A percentile compares a stretch with the other conserved stretches of the same genome.
Evolutionary conservation across 108 stramenopile species (phyloP).

Genomic region (Epithemia pelagica): DNA sequence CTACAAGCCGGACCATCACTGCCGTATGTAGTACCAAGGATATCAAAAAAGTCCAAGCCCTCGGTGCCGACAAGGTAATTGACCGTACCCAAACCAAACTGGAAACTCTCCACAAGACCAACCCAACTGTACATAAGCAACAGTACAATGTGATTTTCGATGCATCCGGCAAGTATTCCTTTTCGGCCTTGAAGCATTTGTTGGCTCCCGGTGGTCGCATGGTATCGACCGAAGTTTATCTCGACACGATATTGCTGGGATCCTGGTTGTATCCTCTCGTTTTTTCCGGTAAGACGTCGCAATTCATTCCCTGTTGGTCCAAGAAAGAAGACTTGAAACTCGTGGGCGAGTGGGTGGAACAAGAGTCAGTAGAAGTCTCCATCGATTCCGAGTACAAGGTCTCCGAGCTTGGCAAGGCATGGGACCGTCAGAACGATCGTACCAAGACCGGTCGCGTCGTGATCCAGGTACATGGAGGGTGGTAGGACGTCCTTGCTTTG

Average conservation of each 20-base stretch:
- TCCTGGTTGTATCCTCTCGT: slow-evolving; percentile 2
- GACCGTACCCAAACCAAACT: slow-evolving; percentile 14
- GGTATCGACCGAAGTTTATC: slow-evolving; percentile 6
- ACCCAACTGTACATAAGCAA: not conserved
- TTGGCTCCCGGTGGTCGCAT: slow-evolving; percentile 13
- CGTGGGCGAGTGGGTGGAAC: slow-evolving; percentile 10
- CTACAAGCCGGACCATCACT: slow-evolving; percentile 17
- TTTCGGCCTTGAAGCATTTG: not conserved
- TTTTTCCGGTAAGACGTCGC: slow-evolving; percentile 3
- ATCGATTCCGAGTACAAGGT: slow-evolving; percentile 12
- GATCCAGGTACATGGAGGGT: slow-evolving; percentile 14
- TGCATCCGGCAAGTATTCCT: slow-evolving; percentile 2
- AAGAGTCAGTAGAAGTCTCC: slow-evolving; percentile 5
- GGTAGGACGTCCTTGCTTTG: too few relatives aligned
- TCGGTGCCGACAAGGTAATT: slow-evolving; percentile 25
- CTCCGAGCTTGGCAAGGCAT: slow-evolving; percentile 4
- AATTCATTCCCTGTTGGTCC: slow-evolving; percentile 4
- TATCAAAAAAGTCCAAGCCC: slow-evolving; percentile 11
- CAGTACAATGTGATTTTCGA: slow-evolving; percentile 29
- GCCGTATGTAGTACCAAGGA: slow-evolving; percentile 34
- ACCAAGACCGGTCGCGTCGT: slow-evolving; percentile 10
- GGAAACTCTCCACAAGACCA: not conserved
- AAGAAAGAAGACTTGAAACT: slow-evolving; percentile 15
- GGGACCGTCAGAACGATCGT: slow-evolving; percentile 5
- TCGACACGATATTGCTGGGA: slow-evolving; percentile 11